Conservation (phyloP, 2,329 filamentous ascomycete genomes). For the Pyrenophora graminea region DNA sequence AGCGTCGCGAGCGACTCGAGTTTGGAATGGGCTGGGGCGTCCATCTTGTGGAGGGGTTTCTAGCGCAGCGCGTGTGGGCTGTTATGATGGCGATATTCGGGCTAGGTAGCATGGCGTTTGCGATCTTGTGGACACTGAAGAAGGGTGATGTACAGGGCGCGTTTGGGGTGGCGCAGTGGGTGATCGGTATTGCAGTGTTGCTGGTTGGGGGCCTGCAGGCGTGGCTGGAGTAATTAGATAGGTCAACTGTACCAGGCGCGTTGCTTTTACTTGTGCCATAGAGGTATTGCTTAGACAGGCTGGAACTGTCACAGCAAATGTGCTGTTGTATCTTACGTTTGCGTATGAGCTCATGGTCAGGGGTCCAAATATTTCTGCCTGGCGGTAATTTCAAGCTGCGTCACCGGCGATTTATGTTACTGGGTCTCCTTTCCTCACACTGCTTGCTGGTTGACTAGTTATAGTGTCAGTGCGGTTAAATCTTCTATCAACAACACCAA, state of each 20-base stretch:
- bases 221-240: constrained; percentile 26
- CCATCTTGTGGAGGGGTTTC: constrained; percentile 47
- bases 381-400: too few species aligned
- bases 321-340: too few species aligned
- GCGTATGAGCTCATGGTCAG: not conserved
- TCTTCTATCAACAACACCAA: not conserved
- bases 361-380: too few species aligned
- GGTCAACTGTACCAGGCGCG: not conserved
- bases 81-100: constrained; percentile 34
- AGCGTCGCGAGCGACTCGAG: constrained; percentile 37
- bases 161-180: constrained; percentile 47
- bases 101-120: constrained; percentile 43
- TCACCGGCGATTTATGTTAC: not conserved
- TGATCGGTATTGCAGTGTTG: constrained; percentile 40
- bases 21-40: constrained; percentile 48
- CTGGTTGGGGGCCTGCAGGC: constrained; percentile 42
- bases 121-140: constrained; percentile 38
- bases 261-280: not conserved
- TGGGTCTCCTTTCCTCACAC: not conserved
- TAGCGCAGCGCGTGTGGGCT: constrained; percentile 43
- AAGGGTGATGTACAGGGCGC: constrained; percentile 47
- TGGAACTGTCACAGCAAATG: not conserved
- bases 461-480: not conserved
- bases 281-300: too few species aligned
- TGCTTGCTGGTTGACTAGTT: not conserved